A percentile compares a stretch with the other conserved stretches of the same genome.
Conservation (phyloP, 2,329 filamentous ascomycete species). For the Alternaria alternata region DNA sequence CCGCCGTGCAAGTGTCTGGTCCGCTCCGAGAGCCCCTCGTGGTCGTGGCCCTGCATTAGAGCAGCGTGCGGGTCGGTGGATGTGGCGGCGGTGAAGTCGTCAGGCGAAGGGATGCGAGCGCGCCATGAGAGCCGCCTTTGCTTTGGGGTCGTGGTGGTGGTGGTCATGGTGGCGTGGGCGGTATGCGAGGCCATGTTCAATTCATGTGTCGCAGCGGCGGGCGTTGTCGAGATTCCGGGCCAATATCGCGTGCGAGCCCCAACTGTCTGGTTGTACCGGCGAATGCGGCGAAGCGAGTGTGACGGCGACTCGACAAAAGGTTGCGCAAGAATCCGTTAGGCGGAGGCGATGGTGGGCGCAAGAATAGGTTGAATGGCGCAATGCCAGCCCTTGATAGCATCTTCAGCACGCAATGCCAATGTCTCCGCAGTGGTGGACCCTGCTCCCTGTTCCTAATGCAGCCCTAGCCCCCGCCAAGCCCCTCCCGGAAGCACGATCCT, state of each 20-base stretch:
- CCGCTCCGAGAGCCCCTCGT: constrained; percentile 42
- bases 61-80: constrained; percentile 43
- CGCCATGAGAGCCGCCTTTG: constrained; percentile 42
- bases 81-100: constrained; percentile 21
- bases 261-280: constrained; percentile 19
- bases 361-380: constrained; percentile 20
- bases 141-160: constrained; percentile 21
- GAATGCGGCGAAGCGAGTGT: constrained; percentile 1
- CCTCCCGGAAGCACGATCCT: not conserved
- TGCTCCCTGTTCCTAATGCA: not conserved
- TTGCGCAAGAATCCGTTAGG: constrained; percentile 15
- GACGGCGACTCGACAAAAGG: constrained; percentile 3
- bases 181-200: constrained; percentile 39
- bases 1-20: constrained; percentile 39
- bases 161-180: constrained; percentile 21
- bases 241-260: constrained; percentile 32
- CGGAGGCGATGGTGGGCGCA: not conserved
- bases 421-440: constrained; percentile 1
- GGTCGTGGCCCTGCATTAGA: constrained; percentile 49
- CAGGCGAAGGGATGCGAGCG: constrained; percentile 27
- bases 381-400: constrained; percentile 19
- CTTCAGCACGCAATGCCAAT: constrained; percentile 24
- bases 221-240: constrained; percentile 31
- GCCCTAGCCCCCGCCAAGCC: not conserved
- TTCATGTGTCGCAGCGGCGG: constrained; percentile 21